A percentile compares a stretch with the other conserved stretches of the same genome.
Evolutionary conservation across 2,329 filamentous ascomycete genomes (phyloP).

Genomic region (Botrytis squamosa): DNA sequence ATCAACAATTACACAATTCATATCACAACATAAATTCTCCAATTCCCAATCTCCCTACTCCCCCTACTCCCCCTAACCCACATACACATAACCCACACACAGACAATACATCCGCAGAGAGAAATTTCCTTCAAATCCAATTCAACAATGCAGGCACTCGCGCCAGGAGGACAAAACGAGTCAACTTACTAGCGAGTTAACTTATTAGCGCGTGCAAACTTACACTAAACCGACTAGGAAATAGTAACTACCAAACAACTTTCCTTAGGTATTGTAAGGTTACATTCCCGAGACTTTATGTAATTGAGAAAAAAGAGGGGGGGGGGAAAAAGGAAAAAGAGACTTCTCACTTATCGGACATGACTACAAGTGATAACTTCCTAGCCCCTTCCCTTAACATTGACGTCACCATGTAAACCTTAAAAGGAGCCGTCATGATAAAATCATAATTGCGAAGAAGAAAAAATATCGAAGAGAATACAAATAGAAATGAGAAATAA

Average conservation of each 20-base stretch:
- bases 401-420: background rate
- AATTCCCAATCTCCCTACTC: no score
- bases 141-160: no score
- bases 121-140: no score
- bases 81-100: no score
- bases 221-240: background rate
- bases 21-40: no score
- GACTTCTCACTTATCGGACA: background rate
- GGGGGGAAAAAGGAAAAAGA: background rate
- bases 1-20: no score
- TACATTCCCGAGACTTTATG: background rate
- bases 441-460: background rate
- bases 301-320: background rate
- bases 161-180: no score
- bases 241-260: background rate
- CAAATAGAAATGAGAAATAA: background rate
- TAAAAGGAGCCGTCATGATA: background rate
- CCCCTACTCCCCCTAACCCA: no score
- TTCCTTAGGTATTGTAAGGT: no score
- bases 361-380: background rate
- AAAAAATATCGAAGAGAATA: background rate
- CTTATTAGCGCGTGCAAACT: no score
- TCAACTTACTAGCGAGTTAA: no score
- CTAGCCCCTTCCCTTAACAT: background rate
- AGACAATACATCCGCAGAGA: no score